Evolutionary conservation across 331 rosid genomes (phyloP), one percentile per base, ranked within the genome.

Genomic region (Quercus lobata): DNA sequence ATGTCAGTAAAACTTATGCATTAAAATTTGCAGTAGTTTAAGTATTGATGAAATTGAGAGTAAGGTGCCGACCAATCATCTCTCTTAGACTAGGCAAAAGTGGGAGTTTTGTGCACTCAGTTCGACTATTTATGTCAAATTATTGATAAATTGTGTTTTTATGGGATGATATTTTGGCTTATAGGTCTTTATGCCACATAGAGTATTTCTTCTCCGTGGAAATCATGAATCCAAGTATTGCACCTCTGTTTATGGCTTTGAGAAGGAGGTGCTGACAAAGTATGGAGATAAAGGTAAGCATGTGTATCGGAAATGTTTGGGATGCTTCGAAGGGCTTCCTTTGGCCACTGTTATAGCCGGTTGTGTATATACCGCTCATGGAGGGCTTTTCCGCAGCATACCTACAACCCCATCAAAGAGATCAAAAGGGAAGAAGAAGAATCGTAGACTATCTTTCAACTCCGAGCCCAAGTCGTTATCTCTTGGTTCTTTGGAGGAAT

Each of bases 301-400:
- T 80, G 98, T 80, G 44, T 92, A 93, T 61, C 77, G 98, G 82
- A 92, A 93, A 84, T 93, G 98, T 87, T 88, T 93, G 77, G 92
- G 92, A 52, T 93, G 98, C 87, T 93, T 93, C 85, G 97, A 93
- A 85, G 98, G 96, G 73, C 88, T 93, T 78, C 98, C 98, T 80
- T 84, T 93, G 87, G 93, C 97, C 73, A 77, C 98, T 52, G 80
- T 93, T 73, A 82, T 93, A 57, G 93, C 92, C 9, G 92, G 93
- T 73, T 21, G 86, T 74, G 96, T 90, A 18, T 92, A 87, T 85
- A 93, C 97, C 0, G 97, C 97, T 90, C 98, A 93, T 56, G 98
- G 98, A 76, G 98, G 97, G 29, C 89, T 92, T 79, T 93, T 93
- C 83, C 92, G 98, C 79, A 89, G 96, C 74, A 76, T 87, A 44